Percentiles rank a stretch among this genome's conserved stretches.
Evolutionary conservation across 2,329 filamentous ascomycete species (phyloP).

Genomic region (Arthrobotrys pseudoclavata): DNA sequence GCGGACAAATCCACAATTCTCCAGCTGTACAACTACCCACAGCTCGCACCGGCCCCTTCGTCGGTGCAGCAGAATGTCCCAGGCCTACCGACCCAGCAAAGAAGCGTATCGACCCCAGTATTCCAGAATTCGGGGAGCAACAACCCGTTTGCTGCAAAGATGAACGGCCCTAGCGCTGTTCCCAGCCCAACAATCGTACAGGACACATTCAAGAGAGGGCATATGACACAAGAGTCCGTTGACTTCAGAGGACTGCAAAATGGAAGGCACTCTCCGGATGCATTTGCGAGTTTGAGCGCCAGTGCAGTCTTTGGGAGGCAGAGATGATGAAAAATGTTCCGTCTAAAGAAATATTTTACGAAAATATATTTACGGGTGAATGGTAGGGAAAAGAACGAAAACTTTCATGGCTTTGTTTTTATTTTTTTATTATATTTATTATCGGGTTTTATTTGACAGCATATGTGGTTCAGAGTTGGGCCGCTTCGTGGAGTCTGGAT

Average conservation of each 20-base stretch:
- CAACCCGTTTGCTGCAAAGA: slow-evolving; percentile 62
- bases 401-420: slow-evolving; percentile 8
- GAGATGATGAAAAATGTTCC: slow-evolving; percentile 29
- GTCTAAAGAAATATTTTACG: not conserved
- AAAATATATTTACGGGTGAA: slow-evolving; percentile 12
- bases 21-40: slow-evolving; percentile 78
- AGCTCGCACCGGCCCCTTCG: slow-evolving; percentile 67
- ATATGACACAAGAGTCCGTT: slow-evolving; percentile 63
- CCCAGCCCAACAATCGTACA: slow-evolving; percentile 1
- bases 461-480: slow-evolving; percentile 21
- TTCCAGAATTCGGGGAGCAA: slow-evolving; percentile 62
- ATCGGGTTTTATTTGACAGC: slow-evolving; percentile 27
- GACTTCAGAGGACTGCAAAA: slow-evolving; percentile 63
- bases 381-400: slow-evolving; percentile 3
- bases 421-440: slow-evolving; percentile 1
- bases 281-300: slow-evolving; percentile 63
- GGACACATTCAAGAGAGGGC: slow-evolving; percentile 54
- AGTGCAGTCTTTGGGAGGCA: slow-evolving; percentile 40
- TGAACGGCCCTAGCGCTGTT: slow-evolving; percentile 29
- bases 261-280: slow-evolving; percentile 63
- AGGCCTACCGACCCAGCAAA: slow-evolving; percentile 41
- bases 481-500: slow-evolving; percentile 1
- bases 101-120: slow-evolving; percentile 58
- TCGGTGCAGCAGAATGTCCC: slow-evolving; percentile 44
- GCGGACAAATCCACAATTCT: slow-evolving; percentile 81